phyloP scores from a whole-genome alignment of 352 stramenopile genomes.

The Globisporangium nodosum region DNA sequence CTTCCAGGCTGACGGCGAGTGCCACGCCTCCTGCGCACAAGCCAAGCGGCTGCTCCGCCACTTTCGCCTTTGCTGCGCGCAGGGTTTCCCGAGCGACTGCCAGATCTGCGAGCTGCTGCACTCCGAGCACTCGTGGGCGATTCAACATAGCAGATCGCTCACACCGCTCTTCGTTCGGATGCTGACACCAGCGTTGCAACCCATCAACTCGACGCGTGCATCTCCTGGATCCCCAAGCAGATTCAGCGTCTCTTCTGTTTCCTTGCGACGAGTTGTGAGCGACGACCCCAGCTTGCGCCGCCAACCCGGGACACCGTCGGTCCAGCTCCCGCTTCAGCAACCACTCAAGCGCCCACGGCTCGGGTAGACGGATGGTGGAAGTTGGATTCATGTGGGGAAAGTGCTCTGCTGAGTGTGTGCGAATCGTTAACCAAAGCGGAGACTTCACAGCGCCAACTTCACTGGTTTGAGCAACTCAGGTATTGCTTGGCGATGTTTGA shows the following conservation, averaged over 20 bases:
- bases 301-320: neutral
- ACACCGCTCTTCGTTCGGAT: conserved; percentile 24
- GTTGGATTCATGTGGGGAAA: too few relatives aligned
- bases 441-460: too few relatives aligned
- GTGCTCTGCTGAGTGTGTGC: neutral
- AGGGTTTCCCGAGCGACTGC: conserved; percentile 19
- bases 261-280: conserved; percentile 17
- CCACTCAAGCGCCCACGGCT: conserved; percentile 10
- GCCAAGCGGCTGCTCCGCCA: conserved; percentile 44
- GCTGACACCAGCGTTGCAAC: neutral
- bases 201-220: neutral
- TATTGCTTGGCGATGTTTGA: too few relatives aligned
- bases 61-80: conserved; percentile 34
- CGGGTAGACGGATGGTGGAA: neutral
- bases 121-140: conserved; percentile 28
- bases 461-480: too few relatives aligned
- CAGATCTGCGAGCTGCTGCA: conserved; percentile 23
- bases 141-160: conserved; percentile 29
- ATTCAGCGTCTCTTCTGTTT: neutral
- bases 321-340: neutral
- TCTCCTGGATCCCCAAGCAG: too few relatives aligned
- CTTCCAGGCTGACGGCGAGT: conserved; percentile 28
- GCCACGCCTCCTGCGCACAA: conserved; percentile 39
- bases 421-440: too few relatives aligned
- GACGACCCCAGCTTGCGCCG: conserved; percentile 10